Base-by-base conservation (phyloP, 441 rosid species). In the Codiaeum variegatum region DNA sequence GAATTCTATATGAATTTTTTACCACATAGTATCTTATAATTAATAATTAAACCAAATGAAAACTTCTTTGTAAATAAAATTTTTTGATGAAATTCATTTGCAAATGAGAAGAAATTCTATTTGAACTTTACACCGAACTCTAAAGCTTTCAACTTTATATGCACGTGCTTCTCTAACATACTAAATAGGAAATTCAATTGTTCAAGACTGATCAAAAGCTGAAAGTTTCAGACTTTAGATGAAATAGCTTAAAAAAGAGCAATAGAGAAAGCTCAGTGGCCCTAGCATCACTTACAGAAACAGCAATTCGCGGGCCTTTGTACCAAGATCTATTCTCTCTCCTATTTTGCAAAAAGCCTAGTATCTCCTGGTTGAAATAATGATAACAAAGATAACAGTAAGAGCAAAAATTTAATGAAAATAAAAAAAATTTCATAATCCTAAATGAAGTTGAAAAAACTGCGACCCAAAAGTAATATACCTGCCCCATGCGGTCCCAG, bases 401-500 rank as follows among this genome's bases (percentile, higher is more conserved):
- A 26, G 42, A 19, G 3, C 13, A 8, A 19, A 21, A 2, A 18
- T 51, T 1, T 31, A 13, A 42, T 46, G 51, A 38, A 11, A 62
- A 64, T 23, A 28, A 58, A 34, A 1, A 26, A 65, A 31, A 58
- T 10, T 59, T 49, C 58, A 40, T 28, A 32, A 21, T 47, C 66
- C n/a, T 54, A 19, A 16, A 63, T 13, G 24, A 32, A 49, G 32
- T 63, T 31, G 24, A 16, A 42, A 32, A 73, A 36, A 11, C 51
- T 26, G 42, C 15, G 32, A 52, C 36, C 36, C 63, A 34, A 10
- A 32, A 46, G 38, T 26, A 5, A 21, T 13, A 59, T 75, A 90
- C 99, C 91, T 91, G 94, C 67, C 99, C 98, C 91, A 95, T 89
- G 46, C 88, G 88, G 77, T 95, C 99, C 98, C 99, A 95, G 63